Evolutionary conservation across 768 basidiomycete genomes (phyloP).

Genomic region (Phylloporus scabripes): DNA sequence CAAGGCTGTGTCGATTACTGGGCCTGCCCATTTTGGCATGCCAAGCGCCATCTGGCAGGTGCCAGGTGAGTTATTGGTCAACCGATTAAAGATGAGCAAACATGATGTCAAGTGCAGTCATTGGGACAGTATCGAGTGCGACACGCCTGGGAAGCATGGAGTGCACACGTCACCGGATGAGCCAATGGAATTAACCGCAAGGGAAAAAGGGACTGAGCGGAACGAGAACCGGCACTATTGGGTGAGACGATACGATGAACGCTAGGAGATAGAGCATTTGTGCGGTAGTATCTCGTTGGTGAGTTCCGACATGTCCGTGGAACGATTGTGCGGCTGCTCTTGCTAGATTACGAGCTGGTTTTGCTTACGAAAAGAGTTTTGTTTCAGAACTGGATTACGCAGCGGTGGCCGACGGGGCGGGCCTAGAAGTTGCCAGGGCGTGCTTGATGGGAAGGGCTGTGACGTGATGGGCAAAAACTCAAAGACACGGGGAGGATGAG

Average conservation of each 20-base stretch:
- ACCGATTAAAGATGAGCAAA: not conserved
- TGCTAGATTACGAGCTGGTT: not conserved
- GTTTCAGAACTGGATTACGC: not conserved
- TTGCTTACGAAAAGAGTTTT: not conserved
- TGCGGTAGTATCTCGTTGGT: not conserved
- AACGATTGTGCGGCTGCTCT: not conserved
- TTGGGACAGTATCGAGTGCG: not conserved
- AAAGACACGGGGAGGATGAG: not conserved
- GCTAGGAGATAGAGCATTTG: not conserved
- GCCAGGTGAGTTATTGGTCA: not conserved
- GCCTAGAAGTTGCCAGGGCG: not conserved
- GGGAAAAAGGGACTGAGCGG: not conserved
- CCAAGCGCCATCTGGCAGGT: not conserved
- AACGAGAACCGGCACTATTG: not conserved
- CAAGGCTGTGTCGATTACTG: conserved; percentile 16
- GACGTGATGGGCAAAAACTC: not conserved
- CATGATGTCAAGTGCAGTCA: not conserved
- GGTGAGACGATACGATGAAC: not conserved
- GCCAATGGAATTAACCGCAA: not conserved
- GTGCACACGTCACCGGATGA: not conserved
- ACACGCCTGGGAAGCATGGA: not conserved
- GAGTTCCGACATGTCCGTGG: not conserved
- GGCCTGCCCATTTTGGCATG: conserved; percentile 14
- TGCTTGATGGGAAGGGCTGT: not conserved
- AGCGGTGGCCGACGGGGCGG: not conserved